Conservation (phyloP, 768 basidiomycete genomes). For the Pholiota molesta region DNA sequence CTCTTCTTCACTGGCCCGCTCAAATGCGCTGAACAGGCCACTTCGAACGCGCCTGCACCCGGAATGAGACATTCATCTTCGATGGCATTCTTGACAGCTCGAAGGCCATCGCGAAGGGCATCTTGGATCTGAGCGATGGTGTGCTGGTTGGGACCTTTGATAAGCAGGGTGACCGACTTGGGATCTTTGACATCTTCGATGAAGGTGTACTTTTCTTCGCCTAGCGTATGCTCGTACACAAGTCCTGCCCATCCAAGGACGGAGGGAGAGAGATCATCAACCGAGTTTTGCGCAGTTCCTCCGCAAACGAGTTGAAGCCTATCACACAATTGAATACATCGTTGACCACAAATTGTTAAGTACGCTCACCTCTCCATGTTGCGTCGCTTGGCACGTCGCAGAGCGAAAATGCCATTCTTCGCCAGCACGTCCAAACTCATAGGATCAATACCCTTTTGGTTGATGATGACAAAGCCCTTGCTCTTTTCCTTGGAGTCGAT, state of each 20-base stretch:
- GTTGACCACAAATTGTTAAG: conserved; percentile 10
- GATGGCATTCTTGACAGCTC: conserved; percentile 95
- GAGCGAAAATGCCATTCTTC: conserved; percentile 94
- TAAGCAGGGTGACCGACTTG: conserved; percentile 92
- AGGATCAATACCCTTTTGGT: conserved; percentile 99
- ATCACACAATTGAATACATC: conserved; percentile 9
- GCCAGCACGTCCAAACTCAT: conserved; percentile 93
- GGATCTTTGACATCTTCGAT: conserved; percentile 96
- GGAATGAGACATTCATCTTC: conserved; percentile 90
- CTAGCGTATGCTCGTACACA: conserved; percentile 98
- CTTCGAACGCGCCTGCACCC: conserved; percentile 98
- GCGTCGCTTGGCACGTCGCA: conserved; percentile 93
- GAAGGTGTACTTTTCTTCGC: conserved; percentile 98
- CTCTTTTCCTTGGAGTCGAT: conserved; percentile 80
- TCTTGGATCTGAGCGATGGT: conserved; percentile 97
- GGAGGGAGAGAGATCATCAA: conserved; percentile 91
- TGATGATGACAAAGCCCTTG: conserved; percentile 93
- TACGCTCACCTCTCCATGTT: conserved; percentile 96
- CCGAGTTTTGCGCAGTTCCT: conserved; percentile 95
- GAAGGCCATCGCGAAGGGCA: conserved; percentile 95
- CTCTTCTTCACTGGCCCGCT: conserved; percentile 76
- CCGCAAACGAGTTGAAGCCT: conserved; percentile 95
- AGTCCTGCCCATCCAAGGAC: conserved; percentile 97
- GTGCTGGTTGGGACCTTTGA: conserved; percentile 97
- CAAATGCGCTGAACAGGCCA: conserved; percentile 87